Percentiles rank a stretch among this genome's conserved stretches.
phyloP scores from a whole-genome alignment of 352 stramenopile genomes.

The Phytophthora aleatoria region DNA sequence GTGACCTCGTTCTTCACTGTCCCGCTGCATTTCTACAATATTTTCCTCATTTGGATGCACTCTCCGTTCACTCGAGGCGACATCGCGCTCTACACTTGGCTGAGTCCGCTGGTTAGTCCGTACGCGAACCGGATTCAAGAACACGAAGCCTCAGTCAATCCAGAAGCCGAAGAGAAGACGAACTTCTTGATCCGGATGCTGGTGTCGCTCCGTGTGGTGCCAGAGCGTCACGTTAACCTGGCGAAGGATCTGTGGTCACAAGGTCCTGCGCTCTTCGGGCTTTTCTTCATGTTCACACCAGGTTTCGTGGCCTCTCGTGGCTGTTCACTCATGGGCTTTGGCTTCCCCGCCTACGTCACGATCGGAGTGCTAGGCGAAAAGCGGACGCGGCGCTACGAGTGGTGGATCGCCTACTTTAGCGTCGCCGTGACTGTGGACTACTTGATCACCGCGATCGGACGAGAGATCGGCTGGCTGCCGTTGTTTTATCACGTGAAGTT shows the following conservation, averaged over 20 bases:
- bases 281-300: conserved; percentile 88
- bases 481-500: conserved; percentile 90
- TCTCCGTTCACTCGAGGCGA: conserved; percentile 73
- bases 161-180: conserved; percentile 42
- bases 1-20: conserved; percentile 54
- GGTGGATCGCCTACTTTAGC: conserved; percentile 87
- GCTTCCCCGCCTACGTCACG: conserved; percentile 82
- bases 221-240: conserved; percentile 67
- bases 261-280: conserved; percentile 69
- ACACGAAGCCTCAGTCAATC: conserved; percentile 19
- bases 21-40: conserved; percentile 65
- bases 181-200: conserved; percentile 77
- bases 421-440: conserved; percentile 77
- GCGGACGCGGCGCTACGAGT: conserved; percentile 80
- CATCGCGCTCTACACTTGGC: conserved; percentile 70
- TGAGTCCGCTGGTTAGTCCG: conserved; percentile 72
- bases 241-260: conserved; percentile 82
- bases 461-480: conserved; percentile 76
- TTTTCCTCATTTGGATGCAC: conserved; percentile 84
- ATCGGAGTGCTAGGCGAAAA: conserved; percentile 83
- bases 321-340: conserved; percentile 76
- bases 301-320: conserved; percentile 82
- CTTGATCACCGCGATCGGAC: conserved; percentile 56
- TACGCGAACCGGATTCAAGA: conserved; percentile 76
- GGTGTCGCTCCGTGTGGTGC: conserved; percentile 66